Percentiles rank a stretch among this genome's conserved stretches.
phyloP scores from a whole-genome alignment of 345 rosid species.

The Eucalyptus erythrocorys region DNA sequence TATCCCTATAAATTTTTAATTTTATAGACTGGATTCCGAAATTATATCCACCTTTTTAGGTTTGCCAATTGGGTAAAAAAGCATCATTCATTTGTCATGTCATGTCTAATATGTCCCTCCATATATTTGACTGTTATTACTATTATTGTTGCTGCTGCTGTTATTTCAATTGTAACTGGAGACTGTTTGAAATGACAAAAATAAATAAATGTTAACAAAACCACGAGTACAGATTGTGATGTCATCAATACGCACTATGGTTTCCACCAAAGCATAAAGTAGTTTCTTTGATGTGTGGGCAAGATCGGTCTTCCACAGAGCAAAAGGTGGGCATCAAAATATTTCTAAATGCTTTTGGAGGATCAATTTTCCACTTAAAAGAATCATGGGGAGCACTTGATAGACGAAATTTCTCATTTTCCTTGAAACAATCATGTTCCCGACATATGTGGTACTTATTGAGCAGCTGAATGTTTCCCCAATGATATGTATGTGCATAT shows the following conservation, averaged over 20 bases:
- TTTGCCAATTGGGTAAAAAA: not conserved
- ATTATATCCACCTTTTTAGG: not conserved
- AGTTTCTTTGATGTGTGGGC: not conserved
- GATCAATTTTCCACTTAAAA: not conserved
- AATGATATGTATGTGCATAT: not conserved
- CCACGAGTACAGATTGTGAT: not conserved
- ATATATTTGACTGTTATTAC: not conserved
- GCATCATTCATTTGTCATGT: not conserved
- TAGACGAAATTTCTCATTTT: not conserved
- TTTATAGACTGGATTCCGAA: not conserved
- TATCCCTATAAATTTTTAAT: not conserved
- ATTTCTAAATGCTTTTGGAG: not conserved
- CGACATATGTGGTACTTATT: not conserved
- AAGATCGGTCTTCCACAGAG: not conserved
- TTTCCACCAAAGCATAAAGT: not conserved
- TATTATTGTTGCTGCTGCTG: not conserved
- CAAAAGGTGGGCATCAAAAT: not conserved
- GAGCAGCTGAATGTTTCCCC: not conserved
- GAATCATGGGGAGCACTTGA: not conserved
- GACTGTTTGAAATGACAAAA: not conserved
- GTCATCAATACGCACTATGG: not conserved
- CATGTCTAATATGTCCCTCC: not conserved
- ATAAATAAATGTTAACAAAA: not conserved
- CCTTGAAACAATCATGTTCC: not conserved
- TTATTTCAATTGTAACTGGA: not conserved